Conservation (phyloP, 148 eudicot genomes). For the Rhododendron molle region DNA sequence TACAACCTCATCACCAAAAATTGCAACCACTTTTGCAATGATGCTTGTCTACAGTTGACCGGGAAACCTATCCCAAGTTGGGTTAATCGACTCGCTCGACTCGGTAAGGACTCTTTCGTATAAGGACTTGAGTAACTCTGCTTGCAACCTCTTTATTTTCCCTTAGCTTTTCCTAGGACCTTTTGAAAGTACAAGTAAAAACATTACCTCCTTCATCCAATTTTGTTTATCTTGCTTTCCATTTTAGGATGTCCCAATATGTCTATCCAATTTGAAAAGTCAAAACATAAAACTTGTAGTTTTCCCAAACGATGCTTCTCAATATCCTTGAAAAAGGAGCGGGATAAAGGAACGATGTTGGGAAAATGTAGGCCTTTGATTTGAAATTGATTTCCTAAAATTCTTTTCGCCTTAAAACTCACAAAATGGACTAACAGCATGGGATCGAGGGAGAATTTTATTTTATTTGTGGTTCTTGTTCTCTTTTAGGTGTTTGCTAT, state of each 20-base stretch:
- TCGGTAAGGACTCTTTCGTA: conserved; percentile 17
- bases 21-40: conserved; percentile 7
- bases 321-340: neutral
- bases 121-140: neutral
- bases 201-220: neutral
- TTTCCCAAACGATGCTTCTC: neutral
- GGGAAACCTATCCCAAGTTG: conserved; percentile 4
- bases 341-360: neutral
- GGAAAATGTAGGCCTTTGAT: neutral
- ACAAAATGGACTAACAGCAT: neutral
- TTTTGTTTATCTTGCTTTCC: neutral
- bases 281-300: neutral
- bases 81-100: conserved; percentile 9
- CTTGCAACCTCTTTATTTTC: neutral
- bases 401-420: neutral
- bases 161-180: neutral
- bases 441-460: neutral
- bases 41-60: conserved; percentile 3
- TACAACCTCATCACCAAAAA: conserved; percentile 9
- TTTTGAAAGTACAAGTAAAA: neutral
- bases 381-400: neutral
- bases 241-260: neutral
- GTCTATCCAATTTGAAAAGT: neutral
- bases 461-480: neutral
- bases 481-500: neutral